Evolutionary conservation across 2,329 filamentous ascomycete species (phyloP).

Genomic region (Dothistroma septosporum): DNA sequence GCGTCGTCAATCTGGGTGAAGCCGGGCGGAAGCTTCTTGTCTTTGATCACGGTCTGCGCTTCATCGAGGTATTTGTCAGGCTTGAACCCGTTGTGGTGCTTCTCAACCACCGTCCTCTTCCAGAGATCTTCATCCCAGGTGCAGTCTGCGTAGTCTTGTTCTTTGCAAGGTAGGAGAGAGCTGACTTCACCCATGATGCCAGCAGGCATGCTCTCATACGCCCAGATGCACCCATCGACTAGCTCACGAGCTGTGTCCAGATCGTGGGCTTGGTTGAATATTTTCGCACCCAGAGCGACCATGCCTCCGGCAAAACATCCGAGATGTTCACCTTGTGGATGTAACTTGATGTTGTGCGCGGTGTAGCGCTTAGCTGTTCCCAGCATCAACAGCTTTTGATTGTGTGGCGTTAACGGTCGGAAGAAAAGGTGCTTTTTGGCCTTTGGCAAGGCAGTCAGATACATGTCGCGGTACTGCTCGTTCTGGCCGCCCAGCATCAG

Average conservation of each 20-base stretch:
- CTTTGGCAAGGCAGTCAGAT: conserved; percentile 45
- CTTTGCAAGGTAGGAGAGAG: conserved; percentile 47
- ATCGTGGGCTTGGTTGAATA: conserved; percentile 55
- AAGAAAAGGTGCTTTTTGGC: conserved; percentile 47
- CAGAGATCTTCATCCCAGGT: conserved; percentile 42
- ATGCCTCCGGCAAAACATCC: conserved; percentile 69
- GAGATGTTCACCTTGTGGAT: conserved; percentile 37
- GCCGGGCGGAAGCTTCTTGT: conserved; percentile 51
- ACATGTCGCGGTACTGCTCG: conserved; percentile 44
- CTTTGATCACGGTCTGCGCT: conserved; percentile 33
- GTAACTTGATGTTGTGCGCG: conserved; percentile 13
- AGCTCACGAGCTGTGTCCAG: conserved; percentile 56
- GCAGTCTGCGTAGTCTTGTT: conserved; percentile 30
- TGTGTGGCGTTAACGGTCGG: conserved; percentile 42
- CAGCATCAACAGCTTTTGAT: conserved; percentile 27
- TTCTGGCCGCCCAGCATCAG: conserved; percentile 29
- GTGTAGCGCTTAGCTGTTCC: conserved; percentile 19
- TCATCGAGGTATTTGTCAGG: conserved; percentile 13
- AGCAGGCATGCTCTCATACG: conserved; percentile 55
- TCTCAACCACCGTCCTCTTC: conserved; percentile 39
- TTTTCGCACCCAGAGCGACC: conserved; percentile 59
- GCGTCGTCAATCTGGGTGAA: conserved; percentile 54
- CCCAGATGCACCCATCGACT: conserved; percentile 61
- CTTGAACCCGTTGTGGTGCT: conserved; percentile 12
- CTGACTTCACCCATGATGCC: conserved; percentile 62